Evolutionary conservation across 345 rosid species (phyloP).

Genomic region (Arabis hirsuta): DNA sequence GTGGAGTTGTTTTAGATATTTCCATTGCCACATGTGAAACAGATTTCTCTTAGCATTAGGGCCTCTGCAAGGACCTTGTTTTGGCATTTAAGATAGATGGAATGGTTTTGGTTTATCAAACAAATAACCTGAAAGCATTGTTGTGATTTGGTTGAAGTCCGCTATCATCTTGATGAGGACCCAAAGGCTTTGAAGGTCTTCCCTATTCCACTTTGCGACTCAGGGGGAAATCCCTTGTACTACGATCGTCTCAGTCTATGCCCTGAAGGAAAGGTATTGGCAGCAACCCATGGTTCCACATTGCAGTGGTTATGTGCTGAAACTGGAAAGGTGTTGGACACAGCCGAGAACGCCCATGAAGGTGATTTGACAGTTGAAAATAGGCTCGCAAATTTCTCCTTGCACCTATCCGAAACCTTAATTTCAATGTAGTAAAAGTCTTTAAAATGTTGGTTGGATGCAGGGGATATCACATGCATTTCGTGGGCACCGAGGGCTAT

Average conservation of each 20-base stretch:
- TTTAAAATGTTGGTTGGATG: constrained; percentile 17
- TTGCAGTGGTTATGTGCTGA: constrained; percentile 89
- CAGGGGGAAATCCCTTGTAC: constrained; percentile 68
- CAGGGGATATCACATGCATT: constrained; percentile 86
- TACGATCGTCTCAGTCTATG: constrained; percentile 83
- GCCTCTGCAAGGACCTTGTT: background rate
- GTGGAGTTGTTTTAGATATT: constrained; percentile 22
- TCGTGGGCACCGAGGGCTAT: constrained; percentile 77
- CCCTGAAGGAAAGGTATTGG: constrained; percentile 90
- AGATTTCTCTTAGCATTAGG: constrained; percentile 13
- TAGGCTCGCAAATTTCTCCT: constrained; percentile 2
- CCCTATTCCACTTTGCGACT: constrained; percentile 75
- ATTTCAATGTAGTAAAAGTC: background rate
- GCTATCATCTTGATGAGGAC: constrained; percentile 96
- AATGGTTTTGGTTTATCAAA: constrained; percentile 10
- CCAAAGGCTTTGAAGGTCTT: constrained; percentile 91
- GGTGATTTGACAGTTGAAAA: constrained; percentile 46
- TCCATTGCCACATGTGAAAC: background rate
- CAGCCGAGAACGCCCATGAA: constrained; percentile 88
- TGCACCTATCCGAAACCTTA: background rate
- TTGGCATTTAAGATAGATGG: constrained; percentile 13
- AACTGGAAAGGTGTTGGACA: constrained; percentile 82
- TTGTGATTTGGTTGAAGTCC: constrained; percentile 56
- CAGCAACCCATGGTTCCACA: constrained; percentile 72
- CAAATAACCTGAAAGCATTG: constrained; percentile 17